Evolutionary conservation across 1,284 basidiomycete species (phyloP), one percentile per base, ranked within the genome.

Genomic region (Trichosporon asahii): DNA sequence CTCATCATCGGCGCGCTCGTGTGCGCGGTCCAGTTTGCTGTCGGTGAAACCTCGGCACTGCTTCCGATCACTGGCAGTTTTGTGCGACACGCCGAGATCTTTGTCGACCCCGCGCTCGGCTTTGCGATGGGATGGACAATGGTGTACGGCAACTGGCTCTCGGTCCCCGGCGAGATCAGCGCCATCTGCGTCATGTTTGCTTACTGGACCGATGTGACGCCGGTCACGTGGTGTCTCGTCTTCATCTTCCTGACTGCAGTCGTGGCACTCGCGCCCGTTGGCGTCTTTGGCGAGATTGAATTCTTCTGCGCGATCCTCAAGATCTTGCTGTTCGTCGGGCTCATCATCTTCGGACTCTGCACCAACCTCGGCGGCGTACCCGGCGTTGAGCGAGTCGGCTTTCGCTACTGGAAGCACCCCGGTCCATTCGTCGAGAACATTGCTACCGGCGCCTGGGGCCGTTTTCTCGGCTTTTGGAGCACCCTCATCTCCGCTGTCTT

Each of bases 281-380:
- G 68, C 7, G 73, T 60, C 37, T 75, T 76, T 40, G 76, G 76
- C 21, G 76, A 77, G 66, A 46, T 68, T 18, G 91, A 92, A 80
- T 92, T 92, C 90, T 76, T 89, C 88, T 73, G 76, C 73, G 88
- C 88, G 7, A 89, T 89, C 9, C 89, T 92, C 79, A 92, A 92
- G 82, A 89, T 93, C 33, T 83, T 90, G 63, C 90, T 90, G 0
- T 89, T 91, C 72, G 85, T 86, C 60, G 79, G 79, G 9, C 68
- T 82, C 33, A 88, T 88, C 71, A 86, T 89, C 70, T 79, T 88
- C 23, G 87, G 88, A 12, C 85, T 90, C 57, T 85, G 92, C 15
- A 84, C 91, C 66, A 91, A 81, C 69, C 76, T 83, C 15, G 84
- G 84, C 25, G 83, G 82, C 21, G 76, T 77, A 14, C 76, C 78